phyloP scores from a whole-genome alignment of 257 asterid species.

The Lycium barbarum region DNA sequence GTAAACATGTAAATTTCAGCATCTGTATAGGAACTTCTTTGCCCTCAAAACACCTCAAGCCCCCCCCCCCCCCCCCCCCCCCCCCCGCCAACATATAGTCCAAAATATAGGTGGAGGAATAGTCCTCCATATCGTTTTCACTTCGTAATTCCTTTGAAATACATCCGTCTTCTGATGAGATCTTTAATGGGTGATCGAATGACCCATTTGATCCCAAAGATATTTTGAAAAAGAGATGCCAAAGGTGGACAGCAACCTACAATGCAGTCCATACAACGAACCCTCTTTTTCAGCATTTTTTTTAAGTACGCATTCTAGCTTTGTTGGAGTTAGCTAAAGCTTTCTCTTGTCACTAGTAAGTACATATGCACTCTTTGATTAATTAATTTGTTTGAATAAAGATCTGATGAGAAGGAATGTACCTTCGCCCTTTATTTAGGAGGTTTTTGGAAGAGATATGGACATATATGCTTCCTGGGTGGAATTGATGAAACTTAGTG shows the following conservation, averaged over 20 bases:
- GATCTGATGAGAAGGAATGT: background rate
- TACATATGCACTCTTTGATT: background rate
- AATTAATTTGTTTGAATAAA: background rate
- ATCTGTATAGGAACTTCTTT: background rate
- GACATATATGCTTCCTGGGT: background rate
- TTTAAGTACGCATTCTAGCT: too few species aligned
- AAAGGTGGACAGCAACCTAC: background rate
- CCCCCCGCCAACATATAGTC: background rate
- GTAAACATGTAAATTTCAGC: background rate
- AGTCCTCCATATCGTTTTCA: background rate
- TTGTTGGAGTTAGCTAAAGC: too few species aligned
- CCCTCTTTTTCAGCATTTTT: background rate
- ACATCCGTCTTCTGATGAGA: background rate
- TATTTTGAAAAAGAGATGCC: background rate
- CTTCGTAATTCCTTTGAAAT: background rate
- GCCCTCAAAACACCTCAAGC: background rate
- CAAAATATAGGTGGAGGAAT: background rate
- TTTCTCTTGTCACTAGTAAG: background rate
- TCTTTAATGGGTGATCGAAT: constrained; percentile 3
- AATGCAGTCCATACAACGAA: background rate
- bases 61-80: too few species aligned
- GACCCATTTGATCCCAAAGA: background rate
- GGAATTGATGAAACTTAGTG: background rate
- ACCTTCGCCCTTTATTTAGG: background rate
- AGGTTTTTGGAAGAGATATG: background rate